A percentile compares a stretch with the other conserved stretches of the same genome.
These are phyloP conservation scores for Elongisporangium prolatum DNA, from an alignment of 352 stramenopile genomes.

Conservation along the genomic window DNA sequence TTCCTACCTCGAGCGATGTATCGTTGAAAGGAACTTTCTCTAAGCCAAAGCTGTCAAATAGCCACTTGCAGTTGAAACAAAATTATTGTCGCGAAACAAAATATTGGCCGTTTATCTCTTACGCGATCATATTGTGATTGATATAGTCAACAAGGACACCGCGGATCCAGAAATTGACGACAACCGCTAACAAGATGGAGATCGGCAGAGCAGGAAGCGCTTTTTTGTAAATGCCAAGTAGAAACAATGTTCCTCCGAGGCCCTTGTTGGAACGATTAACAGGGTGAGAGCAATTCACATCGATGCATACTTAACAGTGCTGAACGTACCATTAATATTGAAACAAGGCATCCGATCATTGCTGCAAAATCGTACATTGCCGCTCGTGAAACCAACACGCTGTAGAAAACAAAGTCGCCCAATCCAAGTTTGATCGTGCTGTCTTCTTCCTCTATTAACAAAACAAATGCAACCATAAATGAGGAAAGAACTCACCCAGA, in stretches of 20 bases:
- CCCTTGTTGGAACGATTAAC: conserved; percentile 36
- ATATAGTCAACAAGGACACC: conserved; percentile 65
- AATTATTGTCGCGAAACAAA: conserved; percentile 3
- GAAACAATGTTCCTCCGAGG: conserved; percentile 92
- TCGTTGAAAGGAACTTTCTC: conserved; percentile 35
- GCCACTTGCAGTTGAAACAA: conserved; percentile 4
- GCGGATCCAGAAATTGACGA: conserved; percentile 80
- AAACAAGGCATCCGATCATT: conserved; percentile 92
- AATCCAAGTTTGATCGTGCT: conserved; percentile 93
- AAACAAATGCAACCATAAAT: neutral
- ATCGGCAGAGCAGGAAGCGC: conserved; percentile 97
- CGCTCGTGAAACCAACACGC: conserved; percentile 95
- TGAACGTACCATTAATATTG: conserved; percentile 86
- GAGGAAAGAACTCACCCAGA: neutral
- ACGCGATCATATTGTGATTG: conserved; percentile 7
- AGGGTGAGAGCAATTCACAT: conserved; percentile 4
- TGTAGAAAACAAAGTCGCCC: conserved; percentile 99
- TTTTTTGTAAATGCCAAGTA: conserved; percentile 94
- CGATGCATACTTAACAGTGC: neutral
- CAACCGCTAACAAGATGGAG: conserved; percentile 76
- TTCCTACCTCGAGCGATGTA: conserved; percentile 44
- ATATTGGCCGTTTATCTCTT: neutral
- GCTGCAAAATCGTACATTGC: conserved; percentile 94
- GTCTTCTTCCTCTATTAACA: conserved; percentile 33
- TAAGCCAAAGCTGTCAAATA: conserved; percentile 7